Evolutionary conservation across 2,329 filamentous ascomycete genomes (phyloP), one percentile per base, ranked within the genome.

Genomic region (Helotiales sp.): DNA sequence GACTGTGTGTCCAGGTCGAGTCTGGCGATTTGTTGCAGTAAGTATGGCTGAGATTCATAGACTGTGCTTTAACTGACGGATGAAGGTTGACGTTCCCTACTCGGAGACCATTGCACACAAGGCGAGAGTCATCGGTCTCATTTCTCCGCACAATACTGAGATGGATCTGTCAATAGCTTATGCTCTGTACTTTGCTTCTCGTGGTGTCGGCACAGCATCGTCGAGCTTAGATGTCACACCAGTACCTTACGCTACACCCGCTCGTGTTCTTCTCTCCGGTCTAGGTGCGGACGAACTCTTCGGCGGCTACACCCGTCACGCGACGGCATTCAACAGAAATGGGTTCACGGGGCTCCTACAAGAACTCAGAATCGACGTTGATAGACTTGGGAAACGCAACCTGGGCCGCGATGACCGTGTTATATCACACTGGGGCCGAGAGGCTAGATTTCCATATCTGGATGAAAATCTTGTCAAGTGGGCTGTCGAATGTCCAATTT

Each of bases 151-250:
- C 79, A 95, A 97, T 72, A 99, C 96, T 0, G 96, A 99, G 79
- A 99, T 99, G 96, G 96, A 99, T 75, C 84, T 99, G 0, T 99
- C 96, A 3, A 99, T 99, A 73, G 91, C 92, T 0, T 91, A 87
- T 73, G 96, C 96, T 0, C 83, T 99, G n/a, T 98, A 97, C 78
- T 99, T 99, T 81, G 93, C 96, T 6, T 90, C 95, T 0, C 87
- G 93, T 45, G 95, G 93, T 90, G 0, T 71, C 78, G 20, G 81
- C 83, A 45, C 80, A 47, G 72, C 73, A 32, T 69, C 70, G 17
- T 67, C 63, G 3, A 71, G 40, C 40, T 10, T 66, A 13, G 49
- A 68, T 22, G 10, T 22, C 59, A 37, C 69, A 67, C 22, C 70
- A 67, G 65, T 69, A 8, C 20, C 58, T 65, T 94, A 93, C 75